A percentile compares a stretch with the other conserved stretches of the same genome.
phyloP scores from a whole-genome alignment of 345 rosid genomes.

The Psidium guajava region DNA sequence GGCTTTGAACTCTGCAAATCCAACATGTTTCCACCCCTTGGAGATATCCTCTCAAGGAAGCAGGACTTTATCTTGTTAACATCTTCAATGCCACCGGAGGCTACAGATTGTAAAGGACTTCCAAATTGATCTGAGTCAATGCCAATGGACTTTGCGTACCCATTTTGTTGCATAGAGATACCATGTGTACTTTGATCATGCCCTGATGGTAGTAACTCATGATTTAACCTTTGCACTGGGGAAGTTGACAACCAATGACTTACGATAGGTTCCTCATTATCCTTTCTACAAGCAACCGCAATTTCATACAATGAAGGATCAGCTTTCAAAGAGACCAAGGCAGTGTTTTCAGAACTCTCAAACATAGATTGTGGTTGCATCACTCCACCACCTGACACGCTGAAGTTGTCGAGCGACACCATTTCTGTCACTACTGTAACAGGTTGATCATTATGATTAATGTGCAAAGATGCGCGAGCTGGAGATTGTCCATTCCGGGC shows the following conservation, averaged over 20 bases:
- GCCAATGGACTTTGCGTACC: background rate
- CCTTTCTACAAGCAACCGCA: background rate
- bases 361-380: background rate
- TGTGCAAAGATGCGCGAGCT: background rate
- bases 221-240: background rate
- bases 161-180: background rate
- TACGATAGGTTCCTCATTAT: background rate
- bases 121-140: background rate
- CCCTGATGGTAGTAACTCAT: background rate
- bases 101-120: background rate
- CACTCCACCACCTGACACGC: background rate
- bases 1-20: background rate
- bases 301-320: background rate
- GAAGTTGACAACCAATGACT: background rate
- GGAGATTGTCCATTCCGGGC: background rate
- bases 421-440: background rate
- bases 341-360: background rate
- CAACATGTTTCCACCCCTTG: background rate
- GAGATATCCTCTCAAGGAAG: background rate
- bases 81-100: background rate
- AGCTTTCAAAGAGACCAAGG: background rate
- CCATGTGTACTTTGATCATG: background rate
- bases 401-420: background rate
- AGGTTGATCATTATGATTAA: background rate
- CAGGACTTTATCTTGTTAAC: background rate